Evolutionary conservation across 2,329 filamentous ascomycete genomes (phyloP).

Genomic region (Ophiostoma angusticollis): DNA sequence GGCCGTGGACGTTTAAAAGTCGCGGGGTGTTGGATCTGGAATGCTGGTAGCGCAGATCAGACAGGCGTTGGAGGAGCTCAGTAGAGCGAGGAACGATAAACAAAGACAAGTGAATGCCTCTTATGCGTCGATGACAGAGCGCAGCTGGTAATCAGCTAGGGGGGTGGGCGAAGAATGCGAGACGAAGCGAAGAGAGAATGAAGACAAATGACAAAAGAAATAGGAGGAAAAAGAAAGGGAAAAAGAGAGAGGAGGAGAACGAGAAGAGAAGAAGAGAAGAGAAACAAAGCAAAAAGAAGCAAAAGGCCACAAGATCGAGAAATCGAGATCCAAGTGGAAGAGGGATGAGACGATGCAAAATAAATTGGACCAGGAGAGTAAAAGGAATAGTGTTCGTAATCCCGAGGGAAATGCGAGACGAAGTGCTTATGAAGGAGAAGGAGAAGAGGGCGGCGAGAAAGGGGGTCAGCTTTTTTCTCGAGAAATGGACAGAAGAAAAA

Average conservation of each 20-base stretch:
- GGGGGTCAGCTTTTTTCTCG: not conserved
- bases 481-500: conserved; percentile 4
- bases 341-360: not conserved
- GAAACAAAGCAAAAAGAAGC: not conserved
- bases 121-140: not conserved
- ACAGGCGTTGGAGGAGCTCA: not conserved
- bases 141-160: too few relatives aligned
- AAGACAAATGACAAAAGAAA: not conserved
- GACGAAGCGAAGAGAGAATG: not conserved
- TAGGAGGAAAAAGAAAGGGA: not conserved
- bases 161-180: not conserved
- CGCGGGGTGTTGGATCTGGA: not conserved
- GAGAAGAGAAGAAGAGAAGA: too few relatives aligned
- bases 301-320: not conserved
- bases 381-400: too few relatives aligned
- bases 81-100: too few relatives aligned
- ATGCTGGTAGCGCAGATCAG: not conserved
- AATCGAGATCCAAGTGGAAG: not conserved
- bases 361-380: too few relatives aligned
- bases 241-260: not conserved
- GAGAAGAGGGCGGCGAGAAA: not conserved
- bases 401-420: too few relatives aligned
- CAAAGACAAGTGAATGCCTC: conserved; percentile 14
- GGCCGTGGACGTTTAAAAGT: too few relatives aligned
- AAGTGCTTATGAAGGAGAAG: conserved; percentile 8